Percentiles rank a stretch among this genome's conserved stretches.
Conservation (phyloP, 2,329 filamentous ascomycete genomes). For the Nothomitra cinnamomea region DNA sequence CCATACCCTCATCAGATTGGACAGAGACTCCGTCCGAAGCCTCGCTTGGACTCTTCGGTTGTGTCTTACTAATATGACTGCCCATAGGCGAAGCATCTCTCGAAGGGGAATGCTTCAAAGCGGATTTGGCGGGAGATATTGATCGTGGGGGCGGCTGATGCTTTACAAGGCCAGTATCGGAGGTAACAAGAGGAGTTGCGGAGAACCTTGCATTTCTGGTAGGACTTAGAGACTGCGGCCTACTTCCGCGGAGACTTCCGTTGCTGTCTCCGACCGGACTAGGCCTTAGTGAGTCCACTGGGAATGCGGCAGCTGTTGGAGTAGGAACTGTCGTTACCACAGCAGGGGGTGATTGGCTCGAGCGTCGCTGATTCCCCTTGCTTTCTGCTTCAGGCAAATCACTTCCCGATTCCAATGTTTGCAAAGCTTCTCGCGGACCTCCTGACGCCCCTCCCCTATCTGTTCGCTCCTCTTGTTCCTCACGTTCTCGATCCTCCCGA, state of each 20-base stretch:
- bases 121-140: constrained; percentile 61
- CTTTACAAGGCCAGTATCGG: constrained; percentile 30
- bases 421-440: background rate
- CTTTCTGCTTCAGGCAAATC: background rate
- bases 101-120: constrained; percentile 47
- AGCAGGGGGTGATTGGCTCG: background rate
- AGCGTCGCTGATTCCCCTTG: background rate
- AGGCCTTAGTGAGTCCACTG: background rate
- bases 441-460: constrained; percentile 7
- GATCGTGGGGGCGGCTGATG: constrained; percentile 56
- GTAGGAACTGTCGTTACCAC: background rate
- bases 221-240: constrained; percentile 37
- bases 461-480: constrained; percentile 20
- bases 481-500: constrained; percentile 28
- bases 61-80: constrained; percentile 21
- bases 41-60: constrained; percentile 22
- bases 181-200: constrained; percentile 29
- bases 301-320: background rate
- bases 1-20: constrained; percentile 18
- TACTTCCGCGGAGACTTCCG: constrained; percentile 16
- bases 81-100: constrained; percentile 34
- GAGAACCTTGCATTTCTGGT: constrained; percentile 51
- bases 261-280: background rate
- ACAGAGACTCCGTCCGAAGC: constrained; percentile 27
- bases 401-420: background rate